Conservation (phyloP, 305 asterid species). For the Stenogyne calaminthoides region DNA sequence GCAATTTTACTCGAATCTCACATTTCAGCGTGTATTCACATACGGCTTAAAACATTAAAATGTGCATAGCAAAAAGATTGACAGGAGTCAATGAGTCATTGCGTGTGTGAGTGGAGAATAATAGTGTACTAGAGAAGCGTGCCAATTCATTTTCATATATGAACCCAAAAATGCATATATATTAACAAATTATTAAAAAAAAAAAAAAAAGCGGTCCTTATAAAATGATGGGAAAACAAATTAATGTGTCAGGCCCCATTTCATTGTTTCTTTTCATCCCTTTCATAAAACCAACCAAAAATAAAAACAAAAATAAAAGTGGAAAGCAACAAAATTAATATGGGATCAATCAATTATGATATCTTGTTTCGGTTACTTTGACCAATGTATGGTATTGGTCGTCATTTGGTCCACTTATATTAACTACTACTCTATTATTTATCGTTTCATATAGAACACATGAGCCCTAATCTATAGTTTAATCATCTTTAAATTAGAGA, state of each 20-base stretch:
- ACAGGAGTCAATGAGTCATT: too few species aligned
- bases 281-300: neutral
- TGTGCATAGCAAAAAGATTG: too few species aligned
- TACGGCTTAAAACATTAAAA: too few species aligned
- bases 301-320: neutral
- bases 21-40: too few species aligned
- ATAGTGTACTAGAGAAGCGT: too few species aligned
- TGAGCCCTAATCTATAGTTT: neutral
- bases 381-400: conserved; percentile 25
- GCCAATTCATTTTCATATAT: too few species aligned
- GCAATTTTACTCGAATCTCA: too few species aligned
- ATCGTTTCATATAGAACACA: neutral
- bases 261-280: conserved; percentile 4
- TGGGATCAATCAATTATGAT: conserved; percentile 1
- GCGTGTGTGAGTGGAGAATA: too few species aligned
- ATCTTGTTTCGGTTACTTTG: conserved; percentile 21
- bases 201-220: too few species aligned
- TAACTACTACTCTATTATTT: neutral
- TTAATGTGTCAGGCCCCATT: conserved; percentile 22
- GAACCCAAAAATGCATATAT: too few species aligned
- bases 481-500: neutral
- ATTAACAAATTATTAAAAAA: too few species aligned
- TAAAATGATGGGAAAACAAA: conserved; percentile 8
- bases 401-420: conserved; percentile 17
- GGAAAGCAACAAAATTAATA: conserved; percentile 21